Evolutionary conservation across 225 moss, liverwort and hornwort species (phyloP).

Genomic region (Straminergon stramineum): DNA sequence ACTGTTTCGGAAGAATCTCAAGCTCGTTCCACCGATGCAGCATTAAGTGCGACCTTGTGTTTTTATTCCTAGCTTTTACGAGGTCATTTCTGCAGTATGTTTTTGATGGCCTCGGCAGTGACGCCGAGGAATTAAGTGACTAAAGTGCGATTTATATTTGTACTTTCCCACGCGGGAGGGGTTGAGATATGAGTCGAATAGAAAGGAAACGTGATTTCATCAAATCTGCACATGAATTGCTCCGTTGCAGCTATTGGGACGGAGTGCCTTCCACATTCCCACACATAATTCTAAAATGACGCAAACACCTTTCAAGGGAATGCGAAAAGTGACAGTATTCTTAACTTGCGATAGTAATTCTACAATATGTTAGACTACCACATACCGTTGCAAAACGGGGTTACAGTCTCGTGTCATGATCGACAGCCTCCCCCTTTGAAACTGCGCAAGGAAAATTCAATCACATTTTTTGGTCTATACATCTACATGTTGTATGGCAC

Average conservation of each 20-base stretch:
- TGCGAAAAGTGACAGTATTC: background rate
- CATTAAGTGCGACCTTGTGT: background rate
- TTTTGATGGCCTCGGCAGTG: background rate
- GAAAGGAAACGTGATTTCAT: background rate
- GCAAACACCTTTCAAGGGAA: background rate
- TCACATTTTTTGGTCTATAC: background rate
- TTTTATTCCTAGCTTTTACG: background rate
- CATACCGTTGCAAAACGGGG: background rate
- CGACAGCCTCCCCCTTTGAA: background rate
- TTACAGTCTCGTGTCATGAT: background rate
- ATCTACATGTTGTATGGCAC: background rate
- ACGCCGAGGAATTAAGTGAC: background rate
- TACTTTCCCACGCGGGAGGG: background rate
- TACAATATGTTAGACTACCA: no score
- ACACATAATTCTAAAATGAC: background rate
- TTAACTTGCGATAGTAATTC: background rate
- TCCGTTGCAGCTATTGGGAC: background rate
- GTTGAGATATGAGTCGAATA: background rate
- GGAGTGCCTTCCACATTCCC: background rate
- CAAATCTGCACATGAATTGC: background rate
- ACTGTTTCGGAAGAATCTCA: background rate
- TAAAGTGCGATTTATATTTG: background rate
- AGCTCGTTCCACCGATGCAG: background rate
- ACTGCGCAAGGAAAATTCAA: background rate
- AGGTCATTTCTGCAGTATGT: background rate